These are phyloP conservation scores for Leucosporidium creatinivorum DNA, from an alignment of 768 basidiomycete species.

Conservation along the genomic window DNA sequence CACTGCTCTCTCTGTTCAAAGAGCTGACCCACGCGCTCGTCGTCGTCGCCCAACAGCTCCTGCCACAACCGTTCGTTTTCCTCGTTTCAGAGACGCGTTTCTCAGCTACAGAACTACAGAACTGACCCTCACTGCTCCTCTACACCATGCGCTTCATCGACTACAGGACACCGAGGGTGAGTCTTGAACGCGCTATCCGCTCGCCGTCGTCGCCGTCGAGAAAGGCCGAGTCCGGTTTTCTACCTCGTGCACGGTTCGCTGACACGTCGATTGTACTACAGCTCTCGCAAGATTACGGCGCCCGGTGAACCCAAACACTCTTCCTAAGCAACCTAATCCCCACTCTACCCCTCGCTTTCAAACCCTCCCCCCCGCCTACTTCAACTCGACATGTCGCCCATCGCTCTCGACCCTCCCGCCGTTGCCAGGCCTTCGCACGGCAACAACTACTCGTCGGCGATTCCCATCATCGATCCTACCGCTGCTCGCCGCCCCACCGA, in stretches of 20 bases:
- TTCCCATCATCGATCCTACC: conserved; percentile 62
- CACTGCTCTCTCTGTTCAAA: neutral
- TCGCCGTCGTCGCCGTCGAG: too few relatives aligned
- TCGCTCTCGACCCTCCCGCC: conserved; percentile 9
- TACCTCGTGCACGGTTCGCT: neutral
- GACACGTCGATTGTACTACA: neutral
- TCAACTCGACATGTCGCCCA: conserved; percentile 26
- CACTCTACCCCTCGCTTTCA: neutral
- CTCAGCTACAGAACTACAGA: neutral
- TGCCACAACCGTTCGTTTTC: neutral
- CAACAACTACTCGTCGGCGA: neutral
- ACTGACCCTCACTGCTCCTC: neutral
- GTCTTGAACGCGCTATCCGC: neutral
- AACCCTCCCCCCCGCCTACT: too few relatives aligned
- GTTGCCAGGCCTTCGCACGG: neutral
- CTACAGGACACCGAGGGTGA: conserved; percentile 3
- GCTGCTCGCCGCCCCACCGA: conserved; percentile 64
- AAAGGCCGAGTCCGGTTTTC: too few relatives aligned
- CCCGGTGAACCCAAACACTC: conserved; percentile 14
- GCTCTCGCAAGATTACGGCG: conserved; percentile 22
- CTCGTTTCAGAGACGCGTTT: neutral
- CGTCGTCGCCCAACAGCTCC: neutral
- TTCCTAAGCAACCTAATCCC: conserved; percentile 1
- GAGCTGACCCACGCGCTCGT: neutral
- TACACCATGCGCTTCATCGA: neutral